Percentiles rank a stretch among this genome's conserved stretches.
Evolutionary conservation across 2,329 filamentous ascomycete species (phyloP).

Genomic region (Phyllosticta ampelicida): DNA sequence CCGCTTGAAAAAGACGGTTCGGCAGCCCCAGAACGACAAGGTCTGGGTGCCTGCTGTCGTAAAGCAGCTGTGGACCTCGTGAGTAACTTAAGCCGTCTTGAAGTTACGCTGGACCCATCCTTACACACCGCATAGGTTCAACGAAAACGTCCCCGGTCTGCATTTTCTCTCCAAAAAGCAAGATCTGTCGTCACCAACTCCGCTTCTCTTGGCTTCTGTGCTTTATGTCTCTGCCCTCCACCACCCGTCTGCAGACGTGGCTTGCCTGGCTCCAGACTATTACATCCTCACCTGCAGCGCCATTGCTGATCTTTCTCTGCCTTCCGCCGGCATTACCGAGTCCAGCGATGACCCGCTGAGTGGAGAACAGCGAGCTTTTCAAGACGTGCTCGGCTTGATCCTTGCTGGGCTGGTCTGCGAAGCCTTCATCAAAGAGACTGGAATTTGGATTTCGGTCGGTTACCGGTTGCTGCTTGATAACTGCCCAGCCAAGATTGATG

Average conservation of each 20-base stretch:
- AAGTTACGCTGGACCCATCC: neutral
- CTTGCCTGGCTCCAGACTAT: constrained; percentile 29
- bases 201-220: constrained; percentile 35
- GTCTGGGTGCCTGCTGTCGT: constrained; percentile 27
- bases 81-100: constrained; percentile 2
- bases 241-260: constrained; percentile 24
- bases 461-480: constrained; percentile 34
- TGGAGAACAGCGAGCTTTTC: constrained; percentile 33
- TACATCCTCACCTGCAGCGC: constrained; percentile 29
- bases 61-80: constrained; percentile 28
- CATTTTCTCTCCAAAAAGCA: constrained; percentile 37
- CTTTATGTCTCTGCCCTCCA: constrained; percentile 31
- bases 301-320: constrained; percentile 33
- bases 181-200: constrained; percentile 33
- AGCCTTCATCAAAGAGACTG: constrained; percentile 33
- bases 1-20: constrained; percentile 19
- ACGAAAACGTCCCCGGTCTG: constrained; percentile 35
- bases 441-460: constrained; percentile 35
- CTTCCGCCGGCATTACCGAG: constrained; percentile 15
- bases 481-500: constrained; percentile 30
- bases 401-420: constrained; percentile 33
- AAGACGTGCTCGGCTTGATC: constrained; percentile 33
- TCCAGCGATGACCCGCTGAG: constrained; percentile 13
- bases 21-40: constrained; percentile 14
- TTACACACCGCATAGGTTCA: constrained; percentile 25